Evolutionary conservation across 768 basidiomycete species (phyloP).

Genomic region (Calocybe gangraenosa): DNA sequence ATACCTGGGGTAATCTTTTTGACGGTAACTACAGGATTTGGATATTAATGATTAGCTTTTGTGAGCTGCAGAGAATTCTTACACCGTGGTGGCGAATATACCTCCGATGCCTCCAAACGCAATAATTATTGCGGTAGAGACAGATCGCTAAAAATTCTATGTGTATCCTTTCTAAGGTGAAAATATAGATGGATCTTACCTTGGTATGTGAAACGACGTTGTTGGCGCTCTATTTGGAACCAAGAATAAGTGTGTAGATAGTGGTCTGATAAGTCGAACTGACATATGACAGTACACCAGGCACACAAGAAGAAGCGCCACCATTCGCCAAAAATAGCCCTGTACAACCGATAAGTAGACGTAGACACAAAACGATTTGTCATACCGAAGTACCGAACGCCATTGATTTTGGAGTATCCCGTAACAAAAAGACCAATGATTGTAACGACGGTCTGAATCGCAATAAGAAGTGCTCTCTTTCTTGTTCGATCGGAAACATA

Average conservation of each 20-base stretch:
- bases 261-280: conserved; percentile 12
- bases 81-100: conserved; percentile 34
- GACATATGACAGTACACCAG: conserved; percentile 35
- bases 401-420: conserved; percentile 23
- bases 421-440: conserved; percentile 30
- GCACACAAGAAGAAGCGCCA: conserved; percentile 31
- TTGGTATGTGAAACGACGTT: conserved; percentile 33
- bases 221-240: conserved; percentile 25
- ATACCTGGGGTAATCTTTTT: conserved; percentile 30
- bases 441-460: conserved; percentile 26
- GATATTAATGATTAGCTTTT: not conserved
- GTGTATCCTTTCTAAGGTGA: not conserved
- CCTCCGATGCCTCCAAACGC: conserved; percentile 35
- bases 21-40: conserved; percentile 18
- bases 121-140: conserved; percentile 32
- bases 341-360: not conserved
- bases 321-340: conserved; percentile 30
- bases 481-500: conserved; percentile 32
- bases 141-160: conserved; percentile 22
- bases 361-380: not conserved
- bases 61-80: conserved; percentile 1
- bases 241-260: conserved; percentile 1
- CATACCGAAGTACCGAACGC: conserved; percentile 28
- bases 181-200: conserved; percentile 3
- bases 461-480: conserved; percentile 30